Conservation (phyloP, 176 grass and related monocot genomes). For the Hordeum marinum region DNA sequence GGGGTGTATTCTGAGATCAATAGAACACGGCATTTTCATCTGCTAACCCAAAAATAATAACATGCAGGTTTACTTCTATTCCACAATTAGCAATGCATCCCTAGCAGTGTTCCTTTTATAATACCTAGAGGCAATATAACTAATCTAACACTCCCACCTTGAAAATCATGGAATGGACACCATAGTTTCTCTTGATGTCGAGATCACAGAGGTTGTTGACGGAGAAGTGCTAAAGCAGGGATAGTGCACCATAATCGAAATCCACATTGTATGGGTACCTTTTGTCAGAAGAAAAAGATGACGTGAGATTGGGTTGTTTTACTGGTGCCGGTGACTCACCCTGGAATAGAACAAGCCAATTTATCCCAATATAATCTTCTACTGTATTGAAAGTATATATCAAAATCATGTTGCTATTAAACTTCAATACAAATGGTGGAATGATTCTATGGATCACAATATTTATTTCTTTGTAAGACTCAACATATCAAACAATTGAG, state of each 20-base stretch:
- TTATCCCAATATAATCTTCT: background rate
- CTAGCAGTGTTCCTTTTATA: background rate
- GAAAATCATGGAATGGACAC: background rate
- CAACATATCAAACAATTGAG: too few relatives aligned
- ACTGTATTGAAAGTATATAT: too few relatives aligned
- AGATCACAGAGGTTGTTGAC: background rate
- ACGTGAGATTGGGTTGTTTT: background rate
- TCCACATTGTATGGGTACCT: slow-evolving; percentile 4
- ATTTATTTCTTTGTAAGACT: too few relatives aligned
- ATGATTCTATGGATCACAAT: too few relatives aligned
- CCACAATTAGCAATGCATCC: slow-evolving; percentile 1
- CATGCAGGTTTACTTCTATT: background rate
- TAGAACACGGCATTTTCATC: background rate
- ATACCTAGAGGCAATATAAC: background rate
- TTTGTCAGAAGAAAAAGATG: background rate
- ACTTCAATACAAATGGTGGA: too few relatives aligned
- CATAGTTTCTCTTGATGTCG: background rate
- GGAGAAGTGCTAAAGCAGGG: background rate
- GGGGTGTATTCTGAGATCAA: background rate
- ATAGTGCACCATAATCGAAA: background rate
- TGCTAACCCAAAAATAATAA: background rate
- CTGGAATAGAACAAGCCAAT: background rate
- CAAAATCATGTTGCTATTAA: too few relatives aligned
- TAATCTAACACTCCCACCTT: background rate
- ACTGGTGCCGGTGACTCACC: background rate